Conservation (phyloP, 2,329 filamentous ascomycete genomes). For the Xylaria sp. region DNA sequence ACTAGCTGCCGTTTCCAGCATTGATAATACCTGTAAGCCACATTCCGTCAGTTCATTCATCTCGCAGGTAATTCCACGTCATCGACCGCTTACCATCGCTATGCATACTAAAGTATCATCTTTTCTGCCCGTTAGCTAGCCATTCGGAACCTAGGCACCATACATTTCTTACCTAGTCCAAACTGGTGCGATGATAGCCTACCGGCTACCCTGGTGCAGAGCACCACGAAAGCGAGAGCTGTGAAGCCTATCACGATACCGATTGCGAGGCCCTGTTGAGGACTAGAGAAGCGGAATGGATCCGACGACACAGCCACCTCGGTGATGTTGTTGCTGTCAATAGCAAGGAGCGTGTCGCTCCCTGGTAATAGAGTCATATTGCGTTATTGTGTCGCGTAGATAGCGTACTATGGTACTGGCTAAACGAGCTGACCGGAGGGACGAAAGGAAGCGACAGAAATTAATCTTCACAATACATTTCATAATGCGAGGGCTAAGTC, state of each 20-base stretch:
- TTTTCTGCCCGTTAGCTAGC: constrained; percentile 31
- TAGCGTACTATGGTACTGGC: constrained; percentile 11
- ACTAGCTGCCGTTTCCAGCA: constrained; percentile 42
- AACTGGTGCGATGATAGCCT: constrained; percentile 41
- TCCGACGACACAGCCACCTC: constrained; percentile 29
- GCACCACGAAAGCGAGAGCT: constrained; percentile 38
- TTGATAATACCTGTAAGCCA: constrained; percentile 37
- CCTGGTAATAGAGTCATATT: constrained; percentile 22
- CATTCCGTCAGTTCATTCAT: constrained; percentile 15
- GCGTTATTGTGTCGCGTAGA: constrained; percentile 17
- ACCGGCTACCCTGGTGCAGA: constrained; percentile 40
- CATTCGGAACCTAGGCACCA: background rate
- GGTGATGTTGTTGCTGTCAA: constrained; percentile 21
- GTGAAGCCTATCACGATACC: constrained; percentile 38
- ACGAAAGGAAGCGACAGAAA: constrained; percentile 9
- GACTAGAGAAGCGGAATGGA: constrained; percentile 35
- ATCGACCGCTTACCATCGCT: constrained; percentile 41
- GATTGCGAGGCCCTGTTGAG: constrained; percentile 38
- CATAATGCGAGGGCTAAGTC: constrained; percentile 29
- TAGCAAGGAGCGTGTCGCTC: constrained; percentile 12
- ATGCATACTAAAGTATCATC: constrained; percentile 42
- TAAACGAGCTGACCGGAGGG: constrained; percentile 7
- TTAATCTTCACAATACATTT: constrained; percentile 16
- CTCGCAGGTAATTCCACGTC: background rate
- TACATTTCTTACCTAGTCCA: constrained; percentile 36